Evolutionary conservation across 495 filamentous ascomycete genomes (phyloP).

Genomic region (Xylaria castorea): DNA sequence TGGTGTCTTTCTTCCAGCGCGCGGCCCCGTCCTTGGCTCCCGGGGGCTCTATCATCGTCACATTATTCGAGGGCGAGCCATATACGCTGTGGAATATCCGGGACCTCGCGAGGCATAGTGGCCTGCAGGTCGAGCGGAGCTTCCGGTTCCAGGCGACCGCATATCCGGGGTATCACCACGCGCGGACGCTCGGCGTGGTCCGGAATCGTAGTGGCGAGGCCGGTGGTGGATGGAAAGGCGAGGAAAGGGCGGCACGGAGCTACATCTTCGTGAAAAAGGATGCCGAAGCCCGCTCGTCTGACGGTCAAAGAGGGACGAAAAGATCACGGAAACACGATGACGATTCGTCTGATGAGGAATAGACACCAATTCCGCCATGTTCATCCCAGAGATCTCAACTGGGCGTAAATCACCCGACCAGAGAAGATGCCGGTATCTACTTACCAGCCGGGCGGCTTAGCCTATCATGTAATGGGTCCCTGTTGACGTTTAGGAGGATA

Average conservation of each 20-base stretch:
- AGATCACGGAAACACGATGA: conserved; percentile 54
- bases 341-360: conserved; percentile 43
- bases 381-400: not conserved
- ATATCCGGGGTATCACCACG: conserved; percentile 89
- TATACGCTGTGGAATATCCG: conserved; percentile 95
- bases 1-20: conserved; percentile 80
- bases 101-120: conserved; percentile 80
- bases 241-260: conserved; percentile 74
- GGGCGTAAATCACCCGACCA: not conserved
- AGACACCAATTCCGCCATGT: not conserved
- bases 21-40: conserved; percentile 50
- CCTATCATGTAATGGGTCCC: not conserved
- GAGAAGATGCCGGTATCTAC: not conserved
- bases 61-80: conserved; percentile 89
- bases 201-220: conserved; percentile 61
- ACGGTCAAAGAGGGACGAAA: conserved; percentile 50
- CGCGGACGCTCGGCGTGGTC: conserved; percentile 82
- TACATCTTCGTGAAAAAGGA: conserved; percentile 79
- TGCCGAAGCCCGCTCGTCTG: conserved; percentile 37
- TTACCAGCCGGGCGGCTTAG: not conserved
- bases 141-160: conserved; percentile 75
- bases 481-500: not conserved
- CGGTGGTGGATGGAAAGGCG: conserved; percentile 71
- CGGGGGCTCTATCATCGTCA: conserved; percentile 78
- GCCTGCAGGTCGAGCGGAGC: conserved; percentile 75